Base-by-base conservation (phyloP, 2,329 filamentous ascomycete species). In the Phialophora expanda region DNA sequence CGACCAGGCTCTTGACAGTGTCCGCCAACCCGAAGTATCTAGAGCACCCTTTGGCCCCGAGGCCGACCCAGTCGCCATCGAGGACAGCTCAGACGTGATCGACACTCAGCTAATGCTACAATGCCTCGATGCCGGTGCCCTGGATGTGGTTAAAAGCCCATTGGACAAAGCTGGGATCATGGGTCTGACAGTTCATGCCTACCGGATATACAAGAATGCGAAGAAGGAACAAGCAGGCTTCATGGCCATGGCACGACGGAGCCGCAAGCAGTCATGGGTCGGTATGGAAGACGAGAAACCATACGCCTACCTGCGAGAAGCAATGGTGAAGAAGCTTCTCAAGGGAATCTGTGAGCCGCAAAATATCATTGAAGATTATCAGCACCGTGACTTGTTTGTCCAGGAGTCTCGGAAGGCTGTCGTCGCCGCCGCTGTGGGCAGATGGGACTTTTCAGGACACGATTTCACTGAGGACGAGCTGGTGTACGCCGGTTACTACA, bases 281-380 rank as follows among this genome's bases (percentile, higher is more conserved):
- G 93, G 93, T 28, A 85, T 96, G 11, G 87, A 91, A 74, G 91
- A 94, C 71, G 87, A 92, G 72, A 90, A 93, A 75, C 92, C 93
- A 1, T 97, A 93, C 79, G 89, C 92, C 17, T 97, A 97, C 78
- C 80, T 97, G 62, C 86, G 93, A 66, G 93, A 97, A 79, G 91
- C 91, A 57, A 97, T 97, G 92, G 93, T 97, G 4, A 95, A 92
- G 1, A 89, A 89, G 64, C 84, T 97, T 64, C 95, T 97, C 91
- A 90, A 89, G 73, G 88, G 91, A 44, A 97, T 97, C 62, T 97
- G 93, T 77, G 90, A 90, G 69, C 86, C 80, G 75, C 87, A 83
- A 80, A 88, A 79, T 74, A 82, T 78, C 59, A 83, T 81, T 80
- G 92, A 80, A 80, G 89, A 80, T 78, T 85, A 80, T 79, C 89